phyloP scores from a whole-genome alignment of 2,329 filamentous ascomycete genomes.

The Fusarium circinatum region DNA sequence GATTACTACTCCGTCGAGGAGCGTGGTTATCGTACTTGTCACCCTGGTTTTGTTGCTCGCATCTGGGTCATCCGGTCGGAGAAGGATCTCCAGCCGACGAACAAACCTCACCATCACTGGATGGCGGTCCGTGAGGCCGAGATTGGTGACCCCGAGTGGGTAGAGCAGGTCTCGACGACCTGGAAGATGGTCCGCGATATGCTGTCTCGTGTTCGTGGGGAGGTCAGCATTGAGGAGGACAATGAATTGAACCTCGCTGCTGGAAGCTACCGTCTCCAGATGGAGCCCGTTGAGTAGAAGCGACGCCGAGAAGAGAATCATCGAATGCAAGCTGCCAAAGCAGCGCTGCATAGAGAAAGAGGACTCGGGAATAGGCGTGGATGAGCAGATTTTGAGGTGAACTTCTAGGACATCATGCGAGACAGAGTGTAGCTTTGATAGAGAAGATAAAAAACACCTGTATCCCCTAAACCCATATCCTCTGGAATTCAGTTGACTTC shows the following conservation, averaged over 20 bases:
- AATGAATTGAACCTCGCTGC: rapidly evolving
- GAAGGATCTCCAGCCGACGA: not conserved
- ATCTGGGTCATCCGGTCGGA: not conserved
- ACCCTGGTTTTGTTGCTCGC: not conserved
- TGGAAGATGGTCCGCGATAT: not conserved
- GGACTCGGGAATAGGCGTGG: not conserved
- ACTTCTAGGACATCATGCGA: not conserved
- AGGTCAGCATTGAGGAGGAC: rapidly evolving
- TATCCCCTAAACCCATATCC: not conserved
- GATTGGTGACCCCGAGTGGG: not conserved
- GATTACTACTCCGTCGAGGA: not conserved
- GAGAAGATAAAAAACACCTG: not conserved
- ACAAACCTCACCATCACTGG: not conserved
- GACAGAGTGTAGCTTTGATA: too few species aligned
- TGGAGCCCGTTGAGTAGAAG: not conserved
- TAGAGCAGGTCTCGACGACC: not conserved
- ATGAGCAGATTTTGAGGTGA: not conserved
- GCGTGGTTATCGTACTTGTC: not conserved
- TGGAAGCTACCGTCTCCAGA: rapidly evolving
- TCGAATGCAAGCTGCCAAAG: not conserved
- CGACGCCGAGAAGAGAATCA: rapidly evolving
- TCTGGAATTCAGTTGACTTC: rapidly evolving
- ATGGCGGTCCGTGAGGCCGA: not conserved
- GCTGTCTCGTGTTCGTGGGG: not conserved
- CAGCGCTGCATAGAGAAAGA: not conserved